Conservation (phyloP, 176 grass and related monocot species). For the Calamus simplicifolius region DNA sequence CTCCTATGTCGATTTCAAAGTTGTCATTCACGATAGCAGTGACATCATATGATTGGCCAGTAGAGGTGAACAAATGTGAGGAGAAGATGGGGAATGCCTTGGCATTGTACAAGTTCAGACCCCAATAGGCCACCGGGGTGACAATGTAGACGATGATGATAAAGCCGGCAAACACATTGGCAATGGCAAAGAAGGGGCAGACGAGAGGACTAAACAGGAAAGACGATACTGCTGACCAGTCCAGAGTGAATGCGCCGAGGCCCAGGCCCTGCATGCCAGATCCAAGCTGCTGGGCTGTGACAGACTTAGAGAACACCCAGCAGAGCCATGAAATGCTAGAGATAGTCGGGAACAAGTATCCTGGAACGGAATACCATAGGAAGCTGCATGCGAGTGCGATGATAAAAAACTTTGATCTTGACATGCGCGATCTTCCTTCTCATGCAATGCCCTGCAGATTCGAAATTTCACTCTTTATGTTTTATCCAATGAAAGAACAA, state of each 20-base stretch:
- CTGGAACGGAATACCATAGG: constrained; percentile 45
- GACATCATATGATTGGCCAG: constrained; percentile 44
- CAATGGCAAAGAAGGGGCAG: constrained; percentile 68
- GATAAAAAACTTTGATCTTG: constrained; percentile 79
- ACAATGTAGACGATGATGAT: constrained; percentile 37
- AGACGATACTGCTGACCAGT: constrained; percentile 59
- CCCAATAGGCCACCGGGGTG: constrained; percentile 52
- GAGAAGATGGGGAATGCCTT: constrained; percentile 81
- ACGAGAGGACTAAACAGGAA: constrained; percentile 70
- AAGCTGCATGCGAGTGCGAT: constrained; percentile 69
- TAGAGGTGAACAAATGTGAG: constrained; percentile 51
- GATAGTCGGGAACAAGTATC: constrained; percentile 51
- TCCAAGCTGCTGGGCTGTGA: constrained; percentile 74
- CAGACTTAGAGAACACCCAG: constrained; percentile 67
- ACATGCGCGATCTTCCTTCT: constrained; percentile 58
- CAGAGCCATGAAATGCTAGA: constrained; percentile 81
- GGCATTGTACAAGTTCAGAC: constrained; percentile 44
- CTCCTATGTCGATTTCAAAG: constrained; percentile 43
- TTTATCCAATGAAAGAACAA: too few relatives aligned
- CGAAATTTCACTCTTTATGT: too few relatives aligned
- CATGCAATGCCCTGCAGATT: constrained; percentile 62
- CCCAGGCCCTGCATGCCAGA: constrained; percentile 64
- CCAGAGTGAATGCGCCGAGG: constrained; percentile 63
- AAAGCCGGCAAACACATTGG: constrained; percentile 61
- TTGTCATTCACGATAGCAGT: constrained; percentile 36